phyloP scores from a whole-genome alignment of 2,329 filamentous ascomycete genomes.

The Sporothrix humicola region DNA sequence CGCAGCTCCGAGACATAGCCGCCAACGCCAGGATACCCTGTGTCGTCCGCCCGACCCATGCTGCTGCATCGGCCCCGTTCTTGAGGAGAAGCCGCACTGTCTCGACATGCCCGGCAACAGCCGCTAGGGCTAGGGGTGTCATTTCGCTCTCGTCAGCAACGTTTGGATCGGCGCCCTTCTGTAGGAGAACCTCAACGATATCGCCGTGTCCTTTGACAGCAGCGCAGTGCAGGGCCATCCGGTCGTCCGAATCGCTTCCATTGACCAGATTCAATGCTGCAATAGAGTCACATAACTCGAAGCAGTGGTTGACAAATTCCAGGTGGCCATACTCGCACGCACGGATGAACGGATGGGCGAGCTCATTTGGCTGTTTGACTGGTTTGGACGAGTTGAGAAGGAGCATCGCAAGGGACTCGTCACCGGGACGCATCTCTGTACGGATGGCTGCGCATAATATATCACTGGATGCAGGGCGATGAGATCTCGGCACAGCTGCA shows the following conservation, averaged over 20 bases:
- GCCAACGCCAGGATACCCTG: background rate
- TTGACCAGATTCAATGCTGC: background rate
- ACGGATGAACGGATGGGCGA: background rate
- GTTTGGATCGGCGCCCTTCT: background rate
- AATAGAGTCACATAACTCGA: background rate
- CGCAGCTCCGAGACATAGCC: constrained; percentile 2
- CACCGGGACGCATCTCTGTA: background rate
- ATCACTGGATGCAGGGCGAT: background rate
- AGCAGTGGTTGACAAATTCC: background rate
- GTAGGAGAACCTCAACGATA: background rate
- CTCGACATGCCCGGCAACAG: background rate
- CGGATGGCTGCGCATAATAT: background rate
- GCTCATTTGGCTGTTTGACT: background rate
- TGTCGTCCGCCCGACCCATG: background rate
- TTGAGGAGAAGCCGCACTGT: background rate
- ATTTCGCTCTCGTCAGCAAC: background rate
- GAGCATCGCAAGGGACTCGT: constrained; percentile 12
- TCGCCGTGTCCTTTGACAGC: background rate
- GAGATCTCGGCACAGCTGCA: background rate
- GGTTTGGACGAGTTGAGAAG: background rate
- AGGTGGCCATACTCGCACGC: constrained; percentile 3
- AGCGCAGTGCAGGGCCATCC: constrained; percentile 4
- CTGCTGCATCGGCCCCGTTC: background rate
- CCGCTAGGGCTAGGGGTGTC: constrained; percentile 6
- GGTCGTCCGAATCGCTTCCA: background rate